Evolutionary conservation across 306 rosid genomes (phyloP), one percentile per base, ranked within the genome.

Genomic region (Sechiopsis laciniata): DNA sequence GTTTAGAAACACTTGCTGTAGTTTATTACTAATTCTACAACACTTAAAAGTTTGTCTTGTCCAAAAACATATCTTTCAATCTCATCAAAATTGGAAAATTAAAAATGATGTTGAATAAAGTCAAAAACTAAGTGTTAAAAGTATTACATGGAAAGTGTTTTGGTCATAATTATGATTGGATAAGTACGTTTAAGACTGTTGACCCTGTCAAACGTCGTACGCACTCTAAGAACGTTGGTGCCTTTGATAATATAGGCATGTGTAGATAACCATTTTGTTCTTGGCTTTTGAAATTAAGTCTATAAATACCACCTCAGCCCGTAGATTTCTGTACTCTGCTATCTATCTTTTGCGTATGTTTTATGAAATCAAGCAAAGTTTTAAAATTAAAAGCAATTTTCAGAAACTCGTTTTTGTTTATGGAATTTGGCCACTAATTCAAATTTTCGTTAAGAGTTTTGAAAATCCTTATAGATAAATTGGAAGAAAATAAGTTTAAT

Each of bases 221-320:
- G 45, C 45, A 37, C 45, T 51, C 14, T 52, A 52, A 15, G 19
- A 14, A 58, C 21, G 19, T 21, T 16, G 19, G 21, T 20, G 3
- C 57, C 6, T 55, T 45, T 76, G 50, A 75, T 37, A 67, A 71
- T 26, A 26, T n/a, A n/a, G n/a, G n/a, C n/a, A n/a, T n/a, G n/a
- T n/a, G n/a, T n/a, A n/a, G n/a, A n/a, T n/a, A 29, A 29, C 32
- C 32, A 29, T 29, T 29, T 29, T 29, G 40, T 35, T 35, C 5
- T 35, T 35, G 3, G 5, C 4, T 35, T 37, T 37, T 37, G 45
- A 37, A 37, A 37, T 37, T 37, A 37, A 37, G 45, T 8, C 37
- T 32, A 32, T 32, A 32, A 32, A 32, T 1, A 5, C 45, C 45
- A 32, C 37, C 5, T 32, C 37, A 1, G 3, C 37, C 3, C 3